Base-by-base conservation (phyloP, 805 yeast genomes). In the Kurtzmaniella cleridarum region DNA sequence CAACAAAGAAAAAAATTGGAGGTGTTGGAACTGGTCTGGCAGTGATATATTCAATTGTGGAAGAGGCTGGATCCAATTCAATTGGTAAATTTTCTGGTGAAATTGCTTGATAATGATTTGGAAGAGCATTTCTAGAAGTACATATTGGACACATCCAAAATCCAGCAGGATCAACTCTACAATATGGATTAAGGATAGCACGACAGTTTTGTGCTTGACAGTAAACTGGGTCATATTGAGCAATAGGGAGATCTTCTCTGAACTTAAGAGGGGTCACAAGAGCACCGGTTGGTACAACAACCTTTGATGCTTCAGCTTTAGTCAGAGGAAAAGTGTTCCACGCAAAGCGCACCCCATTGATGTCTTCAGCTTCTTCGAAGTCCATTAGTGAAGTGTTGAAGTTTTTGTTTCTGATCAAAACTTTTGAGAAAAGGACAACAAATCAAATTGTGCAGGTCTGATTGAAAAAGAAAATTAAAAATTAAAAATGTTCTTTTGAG, bases 281-380 rank as follows among this genome's bases (percentile, higher is more conserved):
- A 40, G 96, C 83, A 31, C 97, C 95, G 28, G 93, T 81, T 10
- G 99, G 98, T 26, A 93, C 90, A 14, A 91, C 95, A 54, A 89
- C 84, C 50, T 93, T 84, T 52, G 82, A 81, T 14, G 96, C 93
- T 61, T 93, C 98, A 31, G 79, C 78, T 50, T 89, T 79, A 29
- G 96, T 82, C 31, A 85, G 79, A 23, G 99, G 98, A 53, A 91
- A 81, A 31, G 86, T 83, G 67, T 71, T 66, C 81, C 84, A 63
- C 11, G 73, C 62, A 36, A 62, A 64, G 41, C 74, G 66, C 30
- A 68, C 63, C 20, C 74, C 73, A 54, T 68, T 68, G 44, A 61
- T 53, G 41, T 69, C 73, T 48, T 69, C 74, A 35, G 70, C 63
- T 45, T 60, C 63, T 54, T 66, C 72, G 46, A 68, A 67, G 49